Percentiles rank a stretch among this genome's conserved stretches.
Conservation (phyloP, 495 filamentous ascomycete species). For the Neurospora sp. region DNA sequence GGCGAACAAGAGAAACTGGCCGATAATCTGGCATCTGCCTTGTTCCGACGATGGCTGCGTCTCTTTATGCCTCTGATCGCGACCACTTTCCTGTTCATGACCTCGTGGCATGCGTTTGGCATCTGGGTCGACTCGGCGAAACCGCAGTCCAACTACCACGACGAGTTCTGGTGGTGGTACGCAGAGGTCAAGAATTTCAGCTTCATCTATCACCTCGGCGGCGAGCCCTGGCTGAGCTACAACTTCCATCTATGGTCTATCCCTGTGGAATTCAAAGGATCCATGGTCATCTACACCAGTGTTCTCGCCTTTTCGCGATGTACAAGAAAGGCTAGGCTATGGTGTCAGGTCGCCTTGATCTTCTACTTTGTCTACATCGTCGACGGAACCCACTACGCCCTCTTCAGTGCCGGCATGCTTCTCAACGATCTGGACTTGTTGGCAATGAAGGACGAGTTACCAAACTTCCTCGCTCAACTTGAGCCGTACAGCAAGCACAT, state of each 20-base stretch:
- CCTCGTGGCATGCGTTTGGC: slow-evolving; percentile 37
- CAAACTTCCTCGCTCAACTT: slow-evolving; percentile 23
- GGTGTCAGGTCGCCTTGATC: slow-evolving; percentile 21
- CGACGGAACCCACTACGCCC: slow-evolving; percentile 34
- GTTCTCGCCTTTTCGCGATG: slow-evolving; percentile 31
- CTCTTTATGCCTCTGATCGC: slow-evolving; percentile 27
- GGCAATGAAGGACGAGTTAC: slow-evolving; percentile 29
- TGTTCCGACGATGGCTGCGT: slow-evolving; percentile 27
- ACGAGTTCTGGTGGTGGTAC: slow-evolving; percentile 47
- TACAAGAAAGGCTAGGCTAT: slow-evolving; percentile 21
- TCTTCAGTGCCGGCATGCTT: slow-evolving; percentile 39
- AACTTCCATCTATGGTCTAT: slow-evolving; percentile 36
- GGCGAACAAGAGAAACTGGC: slow-evolving; percentile 30
- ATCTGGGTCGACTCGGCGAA: slow-evolving; percentile 25
- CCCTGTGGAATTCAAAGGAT: slow-evolving; percentile 32
- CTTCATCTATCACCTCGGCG: slow-evolving; percentile 40
- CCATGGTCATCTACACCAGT: slow-evolving; percentile 38
- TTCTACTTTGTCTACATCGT: slow-evolving; percentile 37
- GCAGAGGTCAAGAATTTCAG: slow-evolving; percentile 49
- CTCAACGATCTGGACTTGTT: slow-evolving; percentile 41
- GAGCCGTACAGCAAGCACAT: slow-evolving; percentile 33
- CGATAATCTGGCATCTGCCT: slow-evolving; percentile 20
- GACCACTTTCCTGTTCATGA: slow-evolving; percentile 42
- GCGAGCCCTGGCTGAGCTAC: slow-evolving; percentile 27
- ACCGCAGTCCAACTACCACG: slow-evolving; percentile 24